Evolutionary conservation across 1,284 basidiomycete genomes (phyloP), one percentile per base, ranked within the genome.

Genomic region (Apiotrichum gamsii): DNA sequence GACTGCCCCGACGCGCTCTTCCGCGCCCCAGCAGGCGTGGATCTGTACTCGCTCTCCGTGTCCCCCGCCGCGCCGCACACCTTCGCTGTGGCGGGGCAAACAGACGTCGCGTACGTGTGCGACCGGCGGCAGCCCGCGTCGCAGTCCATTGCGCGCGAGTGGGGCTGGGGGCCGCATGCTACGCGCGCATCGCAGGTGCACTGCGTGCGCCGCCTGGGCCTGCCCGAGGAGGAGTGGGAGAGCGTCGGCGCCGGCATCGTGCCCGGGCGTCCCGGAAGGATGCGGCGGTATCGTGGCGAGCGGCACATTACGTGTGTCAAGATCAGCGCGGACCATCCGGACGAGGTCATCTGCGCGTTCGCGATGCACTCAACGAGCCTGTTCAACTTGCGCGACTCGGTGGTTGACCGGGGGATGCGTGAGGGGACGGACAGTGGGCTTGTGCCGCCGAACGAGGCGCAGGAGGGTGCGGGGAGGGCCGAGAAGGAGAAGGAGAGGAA

Each of bases 161-260:
- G n/a, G n/a, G 82, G 88, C 58, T 90, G 88, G 86, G 88, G 87
- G 4, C 72, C 80, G 51, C 72, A 78, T 24, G 57, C 56, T 30
- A 54, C 50, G 13, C 43, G 56, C 6, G 62, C 63, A 1, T 58
- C 59, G 15, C 61, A 75, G 77, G 60, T 67, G 79, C 84, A 84
- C 32, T 94, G 90, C 62, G 88, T 95, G 8, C 79, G 90, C 43
- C 80, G 84, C 25, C 89, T 95, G 62, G 88, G 87, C 11, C 74
- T 86, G 36, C 55, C 61, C 0, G 55, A 69, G 53, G 49, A 62
- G 65, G 36, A 76, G 40, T 70, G 63, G 70, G 54, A 56, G 21
- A 53, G 41, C 13, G 57, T 60, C 23, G 33, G 42, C 8, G 51
- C 47, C 8, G 14, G 6, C 11, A 28, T 6, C 42, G 29, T 34